Evolutionary conservation across 2,329 filamentous ascomycete genomes (phyloP).

Genomic region (Drechslerella stenobrocha): DNA sequence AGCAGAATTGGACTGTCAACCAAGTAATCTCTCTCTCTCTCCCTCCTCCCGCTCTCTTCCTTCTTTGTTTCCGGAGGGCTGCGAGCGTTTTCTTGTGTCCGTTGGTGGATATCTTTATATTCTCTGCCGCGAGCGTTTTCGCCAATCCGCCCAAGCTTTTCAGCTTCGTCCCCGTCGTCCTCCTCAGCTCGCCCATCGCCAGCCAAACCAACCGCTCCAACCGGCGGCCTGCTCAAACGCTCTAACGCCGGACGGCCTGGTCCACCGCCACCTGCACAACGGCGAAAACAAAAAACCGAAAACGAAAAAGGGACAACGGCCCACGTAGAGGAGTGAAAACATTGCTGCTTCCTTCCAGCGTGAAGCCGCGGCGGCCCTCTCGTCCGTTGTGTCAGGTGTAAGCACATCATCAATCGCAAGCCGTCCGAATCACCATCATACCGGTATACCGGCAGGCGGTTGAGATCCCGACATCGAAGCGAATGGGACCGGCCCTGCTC

Average conservation of each 20-base stretch:
- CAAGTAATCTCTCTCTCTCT: conserved; percentile 2
- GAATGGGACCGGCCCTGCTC: conserved; percentile 3
- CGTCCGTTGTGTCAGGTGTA: not conserved
- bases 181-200: not conserved
- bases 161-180: not conserved
- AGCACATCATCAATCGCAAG: not conserved
- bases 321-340: no score
- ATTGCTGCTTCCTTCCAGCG: no score
- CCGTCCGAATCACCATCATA: not conserved
- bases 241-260: conserved; percentile 23
- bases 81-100: conserved; percentile 23
- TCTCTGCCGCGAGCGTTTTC: conserved; percentile 20
- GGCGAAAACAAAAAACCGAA: not conserved
- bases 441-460: not conserved
- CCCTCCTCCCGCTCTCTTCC: conserved; percentile 6
- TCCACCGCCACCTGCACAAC: conserved; percentile 17
- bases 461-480: not conserved
- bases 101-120: not conserved
- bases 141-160: conserved; percentile 7
- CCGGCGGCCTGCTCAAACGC: not conserved
- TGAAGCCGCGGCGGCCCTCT: no score
- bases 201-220: not conserved
- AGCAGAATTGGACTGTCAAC: not conserved
- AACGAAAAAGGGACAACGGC: conserved; percentile 1
- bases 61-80: conserved; percentile 3